Evolutionary conservation across 495 filamentous ascomycete species (phyloP).

Genomic region (Penicillium malachiteum): DNA sequence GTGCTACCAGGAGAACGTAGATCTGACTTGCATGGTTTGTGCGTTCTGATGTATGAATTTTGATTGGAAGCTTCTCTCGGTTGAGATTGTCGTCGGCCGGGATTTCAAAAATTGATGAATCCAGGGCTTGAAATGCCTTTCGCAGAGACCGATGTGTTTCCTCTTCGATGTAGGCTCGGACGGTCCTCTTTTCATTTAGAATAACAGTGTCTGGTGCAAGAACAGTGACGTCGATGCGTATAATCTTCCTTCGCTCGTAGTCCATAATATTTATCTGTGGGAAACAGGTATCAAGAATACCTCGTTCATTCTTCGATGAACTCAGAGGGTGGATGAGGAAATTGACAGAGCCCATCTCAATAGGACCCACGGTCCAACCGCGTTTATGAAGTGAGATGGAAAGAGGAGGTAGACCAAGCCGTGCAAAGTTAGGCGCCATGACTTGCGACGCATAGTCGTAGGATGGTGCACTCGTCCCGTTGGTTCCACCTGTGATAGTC

Average conservation of each 20-base stretch:
- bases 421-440: conserved; percentile 65
- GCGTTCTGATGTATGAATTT: conserved; percentile 52
- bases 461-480: conserved; percentile 67
- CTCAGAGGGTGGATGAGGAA: conserved; percentile 57
- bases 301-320: neutral
- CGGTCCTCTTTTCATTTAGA: neutral
- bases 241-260: conserved; percentile 46
- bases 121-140: conserved; percentile 2
- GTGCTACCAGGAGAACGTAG: conserved; percentile 73
- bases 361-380: conserved; percentile 65
- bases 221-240: conserved; percentile 61
- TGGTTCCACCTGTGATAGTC: conserved; percentile 74
- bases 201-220: conserved; percentile 44
- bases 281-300: conserved; percentile 27
- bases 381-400: conserved; percentile 54
- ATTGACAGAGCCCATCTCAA: conserved; percentile 56
- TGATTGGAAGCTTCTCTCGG: conserved; percentile 28
- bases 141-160: conserved; percentile 10
- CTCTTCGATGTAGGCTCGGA: conserved; percentile 14
- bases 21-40: conserved; percentile 59
- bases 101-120: conserved; percentile 14
- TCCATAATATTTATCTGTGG: conserved; percentile 28
- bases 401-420: conserved; percentile 59
- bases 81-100: neutral
- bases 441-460: conserved; percentile 79